These are phyloP conservation scores for Sporothrix protearum DNA, from an alignment of 2,329 filamentous ascomycete genomes.

Conservation along the genomic window DNA sequence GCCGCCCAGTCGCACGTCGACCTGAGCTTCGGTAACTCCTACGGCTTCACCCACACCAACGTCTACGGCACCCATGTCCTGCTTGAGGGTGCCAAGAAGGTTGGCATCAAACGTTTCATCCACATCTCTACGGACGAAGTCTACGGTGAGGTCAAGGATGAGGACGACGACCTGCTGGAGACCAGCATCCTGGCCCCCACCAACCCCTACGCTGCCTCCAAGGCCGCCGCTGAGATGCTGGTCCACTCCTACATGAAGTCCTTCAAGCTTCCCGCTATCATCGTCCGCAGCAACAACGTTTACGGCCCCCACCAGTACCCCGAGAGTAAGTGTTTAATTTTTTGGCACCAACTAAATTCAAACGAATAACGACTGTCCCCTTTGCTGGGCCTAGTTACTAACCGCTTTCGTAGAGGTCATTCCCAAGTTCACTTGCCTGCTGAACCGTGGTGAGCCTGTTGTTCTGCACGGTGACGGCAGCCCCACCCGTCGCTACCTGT, in stretches of 20 bases:
- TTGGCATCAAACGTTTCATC: slow-evolving; percentile 68
- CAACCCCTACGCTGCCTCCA: slow-evolving; percentile 77
- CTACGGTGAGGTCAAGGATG: slow-evolving; percentile 73
- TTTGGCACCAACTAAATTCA: slow-evolving; percentile 6
- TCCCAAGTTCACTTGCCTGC: slow-evolving; percentile 72
- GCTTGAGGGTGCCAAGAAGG: slow-evolving; percentile 70
- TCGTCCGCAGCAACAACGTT: slow-evolving; percentile 79
- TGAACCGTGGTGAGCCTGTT: slow-evolving; percentile 63
- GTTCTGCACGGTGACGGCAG: slow-evolving; percentile 74
- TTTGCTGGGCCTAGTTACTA: background rate
- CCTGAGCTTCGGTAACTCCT: slow-evolving; percentile 76
- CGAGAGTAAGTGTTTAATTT: slow-evolving; percentile 56
- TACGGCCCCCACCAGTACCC: slow-evolving; percentile 82
- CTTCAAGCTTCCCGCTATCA: slow-evolving; percentile 75
- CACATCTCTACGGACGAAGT: slow-evolving; percentile 84
- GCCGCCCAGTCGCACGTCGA: slow-evolving; percentile 85
- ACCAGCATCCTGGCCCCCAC: slow-evolving; percentile 72
- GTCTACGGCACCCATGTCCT: slow-evolving; percentile 82
- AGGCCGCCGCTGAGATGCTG: slow-evolving; percentile 79
- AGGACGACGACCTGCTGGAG: slow-evolving; percentile 68
- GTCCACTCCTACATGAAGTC: slow-evolving; percentile 84
- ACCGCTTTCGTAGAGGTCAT: slow-evolving; percentile 62
- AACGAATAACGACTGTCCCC: background rate
- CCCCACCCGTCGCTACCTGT: slow-evolving; percentile 72
- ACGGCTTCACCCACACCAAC: slow-evolving; percentile 76